Base-by-base conservation (phyloP, 495 filamentous ascomycete species). In the Corynascus novoguineensis region DNA sequence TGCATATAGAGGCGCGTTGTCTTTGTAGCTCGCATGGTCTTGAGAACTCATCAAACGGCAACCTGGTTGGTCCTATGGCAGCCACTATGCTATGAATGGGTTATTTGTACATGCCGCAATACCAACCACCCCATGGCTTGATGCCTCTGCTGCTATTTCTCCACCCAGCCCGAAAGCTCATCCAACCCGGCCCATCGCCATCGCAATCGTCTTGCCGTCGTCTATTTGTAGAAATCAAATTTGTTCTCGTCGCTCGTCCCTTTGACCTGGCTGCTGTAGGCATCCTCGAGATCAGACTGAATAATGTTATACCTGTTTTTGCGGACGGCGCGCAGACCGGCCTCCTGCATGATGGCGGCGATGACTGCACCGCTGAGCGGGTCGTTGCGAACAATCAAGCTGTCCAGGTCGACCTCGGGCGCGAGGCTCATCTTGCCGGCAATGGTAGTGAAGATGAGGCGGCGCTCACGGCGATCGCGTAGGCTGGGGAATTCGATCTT, bases 261-360 rank as follows among this genome's bases (percentile, higher is more conserved):
- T 81, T 96, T 97, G 59, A 98, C 93, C 70, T 98, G 93, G 65
- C 86, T 89, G 12, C 87, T 84, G 68, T 98, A 98, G 6, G 95
- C 92, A 72, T 97, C 92, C 70, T 98, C 93, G 48, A 98, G 77
- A 69, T 98, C 93, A 41, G 79, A 81, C 75, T 97, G 95, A 64
- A 98, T 96, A 69, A 98, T 97, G 68, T 97, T 97, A 73, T 98
- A 98, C 60, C 93, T 78, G 71, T 98, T 98, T 83, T 98, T 98
- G 65, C 93, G 81, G 49, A 98, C 95, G 40, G 93, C 93, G 53
- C 93, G 83, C 58, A 98, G 78, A 58, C 93, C 93, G 35, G 93
- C 95, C 73, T 98, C 93, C 72, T 98, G 93, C 93, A 98, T 97
- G 70, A 98, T 95, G 25, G 93, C 93, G 19, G 93, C 93, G 73